Base-by-base conservation (phyloP, 192 early-diverging fungal species). In the Podila epicladia region DNA sequence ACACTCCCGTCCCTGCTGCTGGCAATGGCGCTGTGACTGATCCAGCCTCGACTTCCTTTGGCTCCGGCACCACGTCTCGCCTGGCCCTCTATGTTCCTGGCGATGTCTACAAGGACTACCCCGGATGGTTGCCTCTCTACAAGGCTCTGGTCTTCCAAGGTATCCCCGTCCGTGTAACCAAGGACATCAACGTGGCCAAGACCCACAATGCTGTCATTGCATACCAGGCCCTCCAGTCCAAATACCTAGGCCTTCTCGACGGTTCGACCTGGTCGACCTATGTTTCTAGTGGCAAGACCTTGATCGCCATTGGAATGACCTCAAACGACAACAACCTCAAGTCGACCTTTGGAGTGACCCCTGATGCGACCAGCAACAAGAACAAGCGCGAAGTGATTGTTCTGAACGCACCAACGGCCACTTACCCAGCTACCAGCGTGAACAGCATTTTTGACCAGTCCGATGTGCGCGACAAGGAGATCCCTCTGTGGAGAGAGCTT, bases 271-370 rank as follows among this genome's bases (percentile, higher is more conserved):
- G 71, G 71, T 28, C 38, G 20, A 64, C 19, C 28, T 72, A 64
- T 41, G 71, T 64, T 35, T 9, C 26, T 26, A 19, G 62, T 1
- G 71, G 71, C 33, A 72, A 72, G 4, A 72, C 71, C 0, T 28
- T 73, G 45, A 73, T 73, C 32, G 65, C 71, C 41, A 57, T 67
- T 50, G 65, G 64, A 2, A 35, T 73, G 71, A 73, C 71, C 55
- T 66, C 71, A 4, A 38, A 50, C 12, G 65, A 73, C 45, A 2
- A 9, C 19, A 22, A 31, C 2, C 38, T 73, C 15, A 45, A 31
- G 26, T 5, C 50, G 1, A 28, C 29, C 15, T 73, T 73, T 64
- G 71, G 71, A 0, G 58, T 58, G 17, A 59, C 57, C 4, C 67
- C 67, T 0, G 38, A 69, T 2, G 26, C 53, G 53, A 69, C 4